Base-by-base conservation (phyloP, 1,284 basidiomycete species). In the Ganoderma meredithae region DNA sequence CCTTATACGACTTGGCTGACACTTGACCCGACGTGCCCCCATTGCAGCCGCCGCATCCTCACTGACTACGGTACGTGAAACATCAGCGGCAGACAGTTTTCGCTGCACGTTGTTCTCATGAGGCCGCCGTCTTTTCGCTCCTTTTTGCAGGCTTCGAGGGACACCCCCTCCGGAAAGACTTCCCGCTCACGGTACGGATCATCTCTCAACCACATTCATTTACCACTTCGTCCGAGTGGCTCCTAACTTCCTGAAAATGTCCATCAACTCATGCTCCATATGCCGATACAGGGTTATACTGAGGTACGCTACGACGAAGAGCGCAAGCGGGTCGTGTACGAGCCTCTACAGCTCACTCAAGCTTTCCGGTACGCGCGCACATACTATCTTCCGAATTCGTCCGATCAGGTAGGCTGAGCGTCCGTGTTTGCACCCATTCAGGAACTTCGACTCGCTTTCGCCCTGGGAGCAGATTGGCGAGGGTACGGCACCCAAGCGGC, bases 301-400 rank as follows among this genome's bases (percentile, higher is more conserved):
- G 98, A 99, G 82, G 89, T 99, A 61, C 91, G 98, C 66, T 99
- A 99, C 79, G 97, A 99, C 78, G 98, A 99, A 83, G 97, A 98
- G 84, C 92, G 95, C 80, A 99, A 99, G 84, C 95, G 97, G 60
- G 96, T 99, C 67, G 96, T 99, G 31, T 97, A 97, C 76, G 98
- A 99, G 80, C 98, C 98, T 36, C 85, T 99, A 66, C 98, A 99
- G 80, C 88, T 99, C 73, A 97, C 97, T 10, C 98, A 99, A 82
- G 97, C 97, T 55, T 99, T 98, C 91, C 90, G 97, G 94, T 95
- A 74, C 70, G 84, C 79, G 84, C 79, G 55, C 19, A 9, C 3
- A 3, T 4, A 22, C 12, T 3, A 25, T 40, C 25, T 17, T 43
- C 39, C 39, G 60, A 62, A 31, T 44, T 41, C 49, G 22, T 19